Evolutionary conservation across 2,329 filamentous ascomycete genomes (phyloP).

Genomic region (Madurella mycetomatis): DNA sequence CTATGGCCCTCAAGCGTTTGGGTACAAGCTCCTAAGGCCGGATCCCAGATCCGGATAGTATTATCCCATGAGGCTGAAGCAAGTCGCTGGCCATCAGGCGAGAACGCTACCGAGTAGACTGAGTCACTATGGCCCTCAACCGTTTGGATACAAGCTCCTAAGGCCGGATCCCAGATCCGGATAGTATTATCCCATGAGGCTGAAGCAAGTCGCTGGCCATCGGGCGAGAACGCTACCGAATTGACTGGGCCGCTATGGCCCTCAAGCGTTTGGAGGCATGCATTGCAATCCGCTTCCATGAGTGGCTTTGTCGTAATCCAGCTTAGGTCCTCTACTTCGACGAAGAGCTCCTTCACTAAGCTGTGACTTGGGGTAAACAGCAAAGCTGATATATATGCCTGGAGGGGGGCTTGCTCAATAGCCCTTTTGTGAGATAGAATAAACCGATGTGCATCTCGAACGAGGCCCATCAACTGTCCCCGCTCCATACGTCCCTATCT

Average conservation of each 20-base stretch:
- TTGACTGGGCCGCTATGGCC: conserved; percentile 20
- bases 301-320: conserved; percentile 20
- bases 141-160: too few species aligned
- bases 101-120: conserved; percentile 18
- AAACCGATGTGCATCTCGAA: conserved; percentile 1
- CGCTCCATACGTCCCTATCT: not conserved
- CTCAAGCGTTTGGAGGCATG: conserved; percentile 23
- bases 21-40: too few species aligned
- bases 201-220: conserved; percentile 3
- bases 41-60: conserved; percentile 11
- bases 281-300: conserved; percentile 18
- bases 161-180: conserved; percentile 13
- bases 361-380: conserved; percentile 26
- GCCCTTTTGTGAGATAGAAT: conserved; percentile 5
- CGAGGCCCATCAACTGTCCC: not conserved
- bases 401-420: conserved; percentile 10
- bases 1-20: too few species aligned
- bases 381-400: conserved; percentile 25
- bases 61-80: too few species aligned
- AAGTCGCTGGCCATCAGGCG: conserved; percentile 6
- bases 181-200: not conserved
- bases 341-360: conserved; percentile 16
- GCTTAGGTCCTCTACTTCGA: not conserved
- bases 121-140: conserved; percentile 20
- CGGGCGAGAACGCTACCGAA: conserved; percentile 16